phyloP scores from a whole-genome alignment of 257 asterid genomes.

The Gentiana macrophylla region DNA sequence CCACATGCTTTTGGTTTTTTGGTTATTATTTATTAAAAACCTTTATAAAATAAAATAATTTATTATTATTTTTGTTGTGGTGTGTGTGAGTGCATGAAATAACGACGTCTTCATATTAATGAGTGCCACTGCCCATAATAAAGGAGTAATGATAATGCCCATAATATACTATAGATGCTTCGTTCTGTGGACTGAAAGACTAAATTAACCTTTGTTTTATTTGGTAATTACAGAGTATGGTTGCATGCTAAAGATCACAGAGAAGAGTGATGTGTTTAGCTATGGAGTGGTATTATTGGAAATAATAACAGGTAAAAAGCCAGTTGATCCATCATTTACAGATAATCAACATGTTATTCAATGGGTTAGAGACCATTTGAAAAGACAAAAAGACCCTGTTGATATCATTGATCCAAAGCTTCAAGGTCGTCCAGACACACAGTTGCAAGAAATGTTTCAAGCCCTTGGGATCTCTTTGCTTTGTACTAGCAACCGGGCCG shows the following conservation, averaged over 20 bases:
- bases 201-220: background rate
- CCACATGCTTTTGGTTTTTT: constrained; percentile 7
- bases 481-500: constrained; percentile 63
- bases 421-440: constrained; percentile 65
- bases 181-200: background rate
- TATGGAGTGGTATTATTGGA: constrained; percentile 70
- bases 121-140: too few relatives aligned
- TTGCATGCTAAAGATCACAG: constrained; percentile 52
- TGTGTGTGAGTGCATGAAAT: background rate
- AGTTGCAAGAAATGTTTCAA: constrained; percentile 77
- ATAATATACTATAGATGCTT: too few relatives aligned
- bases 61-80: too few relatives aligned
- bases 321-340: constrained; percentile 61
- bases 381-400: constrained; percentile 46
- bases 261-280: constrained; percentile 73
- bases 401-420: constrained; percentile 49
- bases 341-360: constrained; percentile 64
- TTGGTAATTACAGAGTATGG: constrained; percentile 44
- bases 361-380: constrained; percentile 61
- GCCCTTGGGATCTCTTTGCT: constrained; percentile 72
- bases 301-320: constrained; percentile 59
- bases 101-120: background rate
- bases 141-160: too few relatives aligned
- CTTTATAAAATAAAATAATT: too few relatives aligned
- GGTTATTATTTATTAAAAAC: too few relatives aligned